These are phyloP conservation scores for Medicago lupulina DNA, from an alignment of 306 rosid genomes.

Conservation along the genomic window DNA sequence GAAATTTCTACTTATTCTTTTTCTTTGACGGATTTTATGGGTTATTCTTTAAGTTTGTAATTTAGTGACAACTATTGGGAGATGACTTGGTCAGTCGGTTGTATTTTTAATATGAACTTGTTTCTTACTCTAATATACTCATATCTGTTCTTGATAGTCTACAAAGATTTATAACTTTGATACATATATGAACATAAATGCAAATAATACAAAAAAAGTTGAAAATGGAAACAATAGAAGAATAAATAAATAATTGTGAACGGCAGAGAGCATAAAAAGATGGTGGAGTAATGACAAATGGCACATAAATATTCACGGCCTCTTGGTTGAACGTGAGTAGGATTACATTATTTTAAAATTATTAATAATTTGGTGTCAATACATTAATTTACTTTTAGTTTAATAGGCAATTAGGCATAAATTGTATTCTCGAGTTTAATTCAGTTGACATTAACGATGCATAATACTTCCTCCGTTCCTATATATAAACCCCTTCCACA, in stretches of 20 bases:
- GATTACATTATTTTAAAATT: not conserved
- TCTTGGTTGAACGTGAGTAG: conserved; percentile 26
- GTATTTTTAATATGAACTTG: conserved; percentile 1
- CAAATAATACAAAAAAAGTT: conserved; percentile 1
- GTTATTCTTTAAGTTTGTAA: no score
- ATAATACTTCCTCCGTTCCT: no score
- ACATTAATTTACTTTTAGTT: no score
- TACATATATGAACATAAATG: not conserved
- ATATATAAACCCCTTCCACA: no score
- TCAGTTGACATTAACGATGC: no score
- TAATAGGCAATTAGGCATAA: no score
- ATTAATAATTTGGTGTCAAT: no score
- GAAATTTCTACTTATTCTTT: no score
- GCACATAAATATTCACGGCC: conserved; percentile 31
- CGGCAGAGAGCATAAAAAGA: not conserved
- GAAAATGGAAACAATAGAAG: not conserved
- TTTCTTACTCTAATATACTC: not conserved
- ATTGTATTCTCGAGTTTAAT: no score
- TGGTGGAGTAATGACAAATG: conserved; percentile 26
- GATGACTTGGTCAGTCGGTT: not conserved
- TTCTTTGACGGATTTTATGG: no score
- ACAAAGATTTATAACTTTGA: not conserved
- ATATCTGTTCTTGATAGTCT: not conserved
- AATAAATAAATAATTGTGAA: conserved; percentile 32
- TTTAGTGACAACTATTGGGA: no score